These are phyloP conservation scores for Knufia fluminis DNA, from an alignment of 2,329 filamentous ascomycete species.

Conservation along the genomic window DNA sequence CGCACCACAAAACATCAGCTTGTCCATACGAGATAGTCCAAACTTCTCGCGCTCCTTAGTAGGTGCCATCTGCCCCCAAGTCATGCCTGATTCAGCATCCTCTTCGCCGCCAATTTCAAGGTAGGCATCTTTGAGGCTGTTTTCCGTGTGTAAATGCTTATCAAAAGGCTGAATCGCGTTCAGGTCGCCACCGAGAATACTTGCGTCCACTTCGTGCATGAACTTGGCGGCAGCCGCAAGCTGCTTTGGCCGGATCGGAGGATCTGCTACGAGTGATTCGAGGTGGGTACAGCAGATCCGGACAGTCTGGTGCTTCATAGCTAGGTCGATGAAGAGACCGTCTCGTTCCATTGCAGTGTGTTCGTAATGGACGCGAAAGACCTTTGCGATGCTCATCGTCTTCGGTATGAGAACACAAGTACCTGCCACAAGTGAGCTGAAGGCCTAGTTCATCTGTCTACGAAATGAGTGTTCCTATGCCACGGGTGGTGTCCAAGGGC, in stretches of 20 bases:
- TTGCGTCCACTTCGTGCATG: constrained; percentile 33
- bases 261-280: constrained; percentile 43
- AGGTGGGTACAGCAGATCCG: constrained; percentile 50
- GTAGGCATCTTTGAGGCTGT: constrained; percentile 44
- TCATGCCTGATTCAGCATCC: constrained; percentile 44
- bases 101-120: constrained; percentile 44
- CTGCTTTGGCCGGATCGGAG: constrained; percentile 43
- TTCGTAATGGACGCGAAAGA: constrained; percentile 45
- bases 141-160: constrained; percentile 38
- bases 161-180: constrained; percentile 52
- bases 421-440: constrained; percentile 25
- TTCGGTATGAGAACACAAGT: constrained; percentile 45
- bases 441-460: background rate
- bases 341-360: constrained; percentile 44
- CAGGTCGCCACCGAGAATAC: constrained; percentile 46
- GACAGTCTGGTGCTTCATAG: constrained; percentile 18
- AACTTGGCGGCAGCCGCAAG: constrained; percentile 36
- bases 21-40: constrained; percentile 48
- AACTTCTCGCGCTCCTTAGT: constrained; percentile 35
- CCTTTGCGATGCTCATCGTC: constrained; percentile 34
- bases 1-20: constrained; percentile 41
- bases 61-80: constrained; percentile 49
- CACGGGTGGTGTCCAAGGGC: too few species aligned
- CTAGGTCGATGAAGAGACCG: constrained; percentile 46
- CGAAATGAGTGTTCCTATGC: background rate